Evolutionary conservation across 176 grass and related monocot genomes (phyloP).

Genomic region (Tillandsia leiboldiana): DNA sequence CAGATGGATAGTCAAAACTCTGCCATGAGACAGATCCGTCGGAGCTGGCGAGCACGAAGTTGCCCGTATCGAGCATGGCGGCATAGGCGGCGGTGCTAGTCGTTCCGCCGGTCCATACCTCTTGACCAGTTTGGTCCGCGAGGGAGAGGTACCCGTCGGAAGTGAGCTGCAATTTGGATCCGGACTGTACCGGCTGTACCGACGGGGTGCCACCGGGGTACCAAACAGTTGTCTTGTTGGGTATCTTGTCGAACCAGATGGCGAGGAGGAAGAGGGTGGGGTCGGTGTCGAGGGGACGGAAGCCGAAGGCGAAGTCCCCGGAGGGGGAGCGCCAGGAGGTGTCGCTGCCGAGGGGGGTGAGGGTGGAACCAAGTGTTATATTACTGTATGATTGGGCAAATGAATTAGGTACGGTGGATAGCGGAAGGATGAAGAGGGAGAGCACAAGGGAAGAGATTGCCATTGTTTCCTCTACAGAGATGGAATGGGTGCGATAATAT

Average conservation of each 20-base stretch:
- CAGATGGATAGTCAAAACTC: conserved; percentile 30
- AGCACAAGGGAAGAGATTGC: neutral
- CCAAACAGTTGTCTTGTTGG: conserved; percentile 28
- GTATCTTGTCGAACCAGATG: conserved; percentile 43
- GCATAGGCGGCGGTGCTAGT: conserved; percentile 15
- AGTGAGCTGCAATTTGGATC: conserved; percentile 23
- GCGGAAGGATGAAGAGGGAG: neutral
- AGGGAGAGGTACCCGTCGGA: conserved; percentile 26
- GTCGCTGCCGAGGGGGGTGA: conserved; percentile 1
- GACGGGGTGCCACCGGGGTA: conserved; percentile 20
- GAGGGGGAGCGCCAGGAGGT: conserved; percentile 28
- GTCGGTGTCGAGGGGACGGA: neutral
- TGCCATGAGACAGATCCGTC: conserved; percentile 16
- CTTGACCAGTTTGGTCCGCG: conserved; percentile 1
- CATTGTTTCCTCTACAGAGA: neutral
- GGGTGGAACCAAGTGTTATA: conserved; percentile 18
- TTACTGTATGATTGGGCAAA: conserved; percentile 5
- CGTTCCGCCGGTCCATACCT: conserved; percentile 18
- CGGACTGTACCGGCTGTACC: neutral
- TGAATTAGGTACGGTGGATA: neutral
- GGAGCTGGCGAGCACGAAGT: conserved; percentile 30
- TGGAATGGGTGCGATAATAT: neutral
- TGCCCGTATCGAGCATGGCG: conserved; percentile 38
- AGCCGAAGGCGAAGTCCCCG: conserved; percentile 24
- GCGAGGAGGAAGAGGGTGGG: conserved; percentile 23